Evolutionary conservation across 352 stramenopile species (phyloP).

Genomic region (Phytophthora pseudosyringae): DNA sequence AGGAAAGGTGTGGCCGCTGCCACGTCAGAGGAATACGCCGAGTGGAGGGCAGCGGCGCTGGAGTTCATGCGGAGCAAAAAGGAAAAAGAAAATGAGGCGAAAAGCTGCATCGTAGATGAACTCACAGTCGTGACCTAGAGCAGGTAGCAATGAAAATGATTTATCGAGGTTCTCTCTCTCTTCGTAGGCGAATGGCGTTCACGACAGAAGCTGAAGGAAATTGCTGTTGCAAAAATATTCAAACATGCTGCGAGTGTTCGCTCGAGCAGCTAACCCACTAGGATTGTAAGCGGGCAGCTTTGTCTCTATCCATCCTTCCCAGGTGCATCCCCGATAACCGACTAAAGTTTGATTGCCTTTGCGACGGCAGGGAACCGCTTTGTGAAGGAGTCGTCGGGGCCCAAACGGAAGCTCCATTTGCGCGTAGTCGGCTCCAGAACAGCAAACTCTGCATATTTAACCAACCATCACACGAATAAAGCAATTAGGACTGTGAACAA

Average conservation of each 20-base stretch:
- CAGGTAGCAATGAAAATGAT: not conserved
- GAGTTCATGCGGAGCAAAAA: slow-evolving; percentile 42
- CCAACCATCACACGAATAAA: not conserved
- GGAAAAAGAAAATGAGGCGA: slow-evolving; percentile 14
- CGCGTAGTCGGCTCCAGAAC: slow-evolving; percentile 48
- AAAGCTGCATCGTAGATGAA: slow-evolving; percentile 1
- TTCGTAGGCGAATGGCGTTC: too few species aligned
- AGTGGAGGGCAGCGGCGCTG: slow-evolving; percentile 38
- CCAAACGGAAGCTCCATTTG: slow-evolving; percentile 61
- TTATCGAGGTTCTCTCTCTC: too few species aligned
- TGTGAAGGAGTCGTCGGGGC: slow-evolving; percentile 54
- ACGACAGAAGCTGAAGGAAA: not conserved
- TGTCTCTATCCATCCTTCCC: slow-evolving; percentile 28
- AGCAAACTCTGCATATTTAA: slow-evolving; percentile 48
- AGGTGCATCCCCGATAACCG: not conserved
- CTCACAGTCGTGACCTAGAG: slow-evolving; percentile 13
- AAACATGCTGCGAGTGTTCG: slow-evolving; percentile 6
- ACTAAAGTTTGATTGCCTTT: slow-evolving; percentile 59
- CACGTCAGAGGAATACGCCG: slow-evolving; percentile 38
- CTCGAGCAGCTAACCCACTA: slow-evolving; percentile 5
- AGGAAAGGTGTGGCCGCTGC: slow-evolving; percentile 11
- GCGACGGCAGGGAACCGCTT: slow-evolving; percentile 56
- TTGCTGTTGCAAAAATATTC: slow-evolving; percentile 18
- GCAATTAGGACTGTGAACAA: slow-evolving; percentile 9
- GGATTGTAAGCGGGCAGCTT: slow-evolving; percentile 1